Conservation (phyloP, 1,284 basidiomycete genomes). For the Pulveroboletus ridleyi region DNA sequence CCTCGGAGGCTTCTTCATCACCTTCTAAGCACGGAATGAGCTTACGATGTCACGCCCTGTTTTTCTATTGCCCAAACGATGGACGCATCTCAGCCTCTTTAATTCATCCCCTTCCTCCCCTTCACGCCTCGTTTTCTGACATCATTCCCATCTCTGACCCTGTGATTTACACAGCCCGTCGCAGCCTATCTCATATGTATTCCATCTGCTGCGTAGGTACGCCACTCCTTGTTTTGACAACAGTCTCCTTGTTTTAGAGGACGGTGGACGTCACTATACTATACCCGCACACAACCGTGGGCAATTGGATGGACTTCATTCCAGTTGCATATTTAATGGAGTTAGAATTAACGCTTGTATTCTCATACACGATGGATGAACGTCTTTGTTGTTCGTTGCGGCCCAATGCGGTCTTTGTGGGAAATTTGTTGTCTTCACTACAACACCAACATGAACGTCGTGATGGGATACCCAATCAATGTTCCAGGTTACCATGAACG, state of each 20-base stretch:
- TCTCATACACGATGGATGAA: background rate
- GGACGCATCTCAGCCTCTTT: too few relatives aligned
- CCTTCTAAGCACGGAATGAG: too few relatives aligned
- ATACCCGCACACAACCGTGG: background rate
- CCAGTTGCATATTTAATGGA: too few relatives aligned
- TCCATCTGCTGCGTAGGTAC: background rate
- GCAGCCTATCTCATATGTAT: background rate
- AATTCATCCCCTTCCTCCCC: too few relatives aligned
- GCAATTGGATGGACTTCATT: background rate
- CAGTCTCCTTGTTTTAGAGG: background rate
- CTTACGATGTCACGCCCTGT: too few relatives aligned
- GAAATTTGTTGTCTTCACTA: background rate
- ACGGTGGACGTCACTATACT: background rate
- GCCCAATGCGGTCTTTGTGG: too few relatives aligned
- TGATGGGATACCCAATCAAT: background rate
- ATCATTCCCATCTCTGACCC: background rate
- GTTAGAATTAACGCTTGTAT: background rate
- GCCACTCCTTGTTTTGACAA: conserved; percentile 1
- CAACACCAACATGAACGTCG: background rate
- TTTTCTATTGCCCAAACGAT: too few relatives aligned
- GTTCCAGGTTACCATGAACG: conserved; percentile 20
- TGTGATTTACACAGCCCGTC: background rate
- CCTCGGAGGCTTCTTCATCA: too few relatives aligned
- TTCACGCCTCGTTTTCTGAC: too few relatives aligned
- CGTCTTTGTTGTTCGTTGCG: too few relatives aligned